Base-by-base conservation (phyloP, 306 rosid genomes). In the Cucumis hystrix region DNA sequence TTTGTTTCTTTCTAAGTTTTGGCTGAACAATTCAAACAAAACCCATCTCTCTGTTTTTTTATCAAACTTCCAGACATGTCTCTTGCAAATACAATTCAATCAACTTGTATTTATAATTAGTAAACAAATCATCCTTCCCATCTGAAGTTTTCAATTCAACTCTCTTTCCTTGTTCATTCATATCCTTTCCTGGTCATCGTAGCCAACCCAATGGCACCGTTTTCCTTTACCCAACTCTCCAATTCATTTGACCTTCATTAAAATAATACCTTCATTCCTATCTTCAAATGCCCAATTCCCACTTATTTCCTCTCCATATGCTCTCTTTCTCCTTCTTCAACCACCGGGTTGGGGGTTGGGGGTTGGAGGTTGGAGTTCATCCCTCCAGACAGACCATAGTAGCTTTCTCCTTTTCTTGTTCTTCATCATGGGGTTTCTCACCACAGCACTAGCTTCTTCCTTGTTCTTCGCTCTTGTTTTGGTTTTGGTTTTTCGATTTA, bases 401-500 rank as follows among this genome's bases (percentile, higher is more conserved):
- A n/a, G n/a, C n/a, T 58, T 17, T 5, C 10, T 63, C 41, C 20
- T 63, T 16, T 63, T 63, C 68, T 63, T 63, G 54, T 41, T 40
- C 55, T 41, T 41, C 17, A 52, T 58, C 79, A 47, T 71, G 72
- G 77, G 63, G 80, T 58, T 60, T 58, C 59, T 37, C 74, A 47
- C 20, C 41, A 20, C 40, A 40, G 71, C 72, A 15, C 3, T 30
- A 5, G 80, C 23, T 43, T 79, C 76, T 85, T 77, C 87, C 78
- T 7, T 85, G 75, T 2, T 85, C 14, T 14, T 79, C 49, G 14
- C 79, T 10, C 69, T 80, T 77, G 33, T 59, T 41, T 57, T 77
- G 18, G 71, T 86, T 1, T 63, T 85, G 28, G n/a, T 83, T 18
- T 83, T 86, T 18, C 84, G 87, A 9, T 81, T 90, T 57, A 77